Conservation (phyloP, 2,329 filamentous ascomycete genomes). For the Fusarium nanum region DNA sequence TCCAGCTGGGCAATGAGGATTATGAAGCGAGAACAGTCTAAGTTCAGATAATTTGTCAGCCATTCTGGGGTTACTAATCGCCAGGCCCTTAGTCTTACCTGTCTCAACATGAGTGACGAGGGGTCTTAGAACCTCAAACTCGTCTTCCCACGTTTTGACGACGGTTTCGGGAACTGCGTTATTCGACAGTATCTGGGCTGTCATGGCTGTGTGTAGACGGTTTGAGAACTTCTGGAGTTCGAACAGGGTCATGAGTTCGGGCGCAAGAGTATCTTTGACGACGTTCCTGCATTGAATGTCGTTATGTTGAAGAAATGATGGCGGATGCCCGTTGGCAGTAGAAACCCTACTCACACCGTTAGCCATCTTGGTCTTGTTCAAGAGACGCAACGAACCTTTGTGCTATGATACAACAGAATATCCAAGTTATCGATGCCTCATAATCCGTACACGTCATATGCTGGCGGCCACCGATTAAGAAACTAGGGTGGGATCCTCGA, state of each 20-base stretch:
- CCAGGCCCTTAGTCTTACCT: slow-evolving; percentile 48
- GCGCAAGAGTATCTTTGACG: slow-evolving; percentile 55
- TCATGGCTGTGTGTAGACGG: slow-evolving; percentile 60
- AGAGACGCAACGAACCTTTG: slow-evolving; percentile 55
- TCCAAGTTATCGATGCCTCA: slow-evolving; percentile 65
- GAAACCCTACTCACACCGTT: slow-evolving; percentile 42
- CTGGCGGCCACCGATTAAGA: slow-evolving; percentile 58
- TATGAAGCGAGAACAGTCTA: slow-evolving; percentile 62
- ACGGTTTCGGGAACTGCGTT: slow-evolving; percentile 60
- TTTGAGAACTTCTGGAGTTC: slow-evolving; percentile 65
- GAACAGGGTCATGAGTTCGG: slow-evolving; percentile 57
- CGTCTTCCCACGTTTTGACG: slow-evolving; percentile 63
- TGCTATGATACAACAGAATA: slow-evolving; percentile 63
- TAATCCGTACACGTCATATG: slow-evolving; percentile 60
- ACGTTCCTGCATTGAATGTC: slow-evolving; percentile 58
- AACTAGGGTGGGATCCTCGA: slow-evolving; percentile 62
- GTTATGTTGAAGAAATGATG: slow-evolving; percentile 63
- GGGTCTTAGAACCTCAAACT: slow-evolving; percentile 61
- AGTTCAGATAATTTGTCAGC: background rate
- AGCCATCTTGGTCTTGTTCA: background rate
- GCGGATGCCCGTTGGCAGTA: slow-evolving; percentile 59
- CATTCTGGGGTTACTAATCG: background rate
- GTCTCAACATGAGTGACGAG: slow-evolving; percentile 60
- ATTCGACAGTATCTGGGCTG: slow-evolving; percentile 59
- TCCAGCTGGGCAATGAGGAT: slow-evolving; percentile 63